Percentiles rank a stretch among this genome's conserved stretches.
Conservation (phyloP, 208 protist species). For the Trypanosomatidae sp. region DNA sequence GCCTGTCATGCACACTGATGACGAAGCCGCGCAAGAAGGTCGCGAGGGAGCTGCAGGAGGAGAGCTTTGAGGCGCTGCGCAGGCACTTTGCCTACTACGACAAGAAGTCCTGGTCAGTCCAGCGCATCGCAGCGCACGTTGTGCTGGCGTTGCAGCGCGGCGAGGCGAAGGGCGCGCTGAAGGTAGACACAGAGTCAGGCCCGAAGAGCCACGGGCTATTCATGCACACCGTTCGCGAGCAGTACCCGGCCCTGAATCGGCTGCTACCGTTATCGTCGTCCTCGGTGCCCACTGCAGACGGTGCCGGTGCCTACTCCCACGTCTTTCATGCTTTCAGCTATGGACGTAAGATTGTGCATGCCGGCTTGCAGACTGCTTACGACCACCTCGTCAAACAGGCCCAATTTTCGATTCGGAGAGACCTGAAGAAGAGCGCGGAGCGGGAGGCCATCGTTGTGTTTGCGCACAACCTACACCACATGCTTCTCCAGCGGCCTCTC, state of each 20-base stretch:
- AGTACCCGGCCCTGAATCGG: constrained; percentile 29
- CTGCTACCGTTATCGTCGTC: constrained; percentile 16
- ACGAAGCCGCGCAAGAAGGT: constrained; percentile 56
- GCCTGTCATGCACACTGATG: constrained; percentile 41
- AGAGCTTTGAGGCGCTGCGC: constrained; percentile 47
- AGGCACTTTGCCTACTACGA: constrained; percentile 74
- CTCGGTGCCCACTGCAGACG: neutral
- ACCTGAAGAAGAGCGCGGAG: constrained; percentile 77
- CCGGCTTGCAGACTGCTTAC: constrained; percentile 21
- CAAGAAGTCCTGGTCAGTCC: constrained; percentile 41
- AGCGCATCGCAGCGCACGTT: constrained; percentile 47
- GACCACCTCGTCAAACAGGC: constrained; percentile 52
- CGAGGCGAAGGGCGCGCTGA: constrained; percentile 65
- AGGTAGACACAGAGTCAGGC: constrained; percentile 46
- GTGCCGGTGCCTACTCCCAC: neutral
- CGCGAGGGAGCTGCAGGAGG: constrained; percentile 57
- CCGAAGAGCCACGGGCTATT: constrained; percentile 37
- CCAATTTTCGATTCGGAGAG: constrained; percentile 49
- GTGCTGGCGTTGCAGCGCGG: constrained; percentile 73
- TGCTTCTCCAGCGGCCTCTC: constrained; percentile 80
- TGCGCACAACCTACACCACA: constrained; percentile 73
- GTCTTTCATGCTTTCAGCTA: constrained; percentile 14
- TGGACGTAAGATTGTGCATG: constrained; percentile 17
- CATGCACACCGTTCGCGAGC: constrained; percentile 21
- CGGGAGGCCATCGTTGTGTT: constrained; percentile 77